Evolutionary conservation across 1,139 yeast species (phyloP).

Genomic region (Lodderomyces theae): DNA sequence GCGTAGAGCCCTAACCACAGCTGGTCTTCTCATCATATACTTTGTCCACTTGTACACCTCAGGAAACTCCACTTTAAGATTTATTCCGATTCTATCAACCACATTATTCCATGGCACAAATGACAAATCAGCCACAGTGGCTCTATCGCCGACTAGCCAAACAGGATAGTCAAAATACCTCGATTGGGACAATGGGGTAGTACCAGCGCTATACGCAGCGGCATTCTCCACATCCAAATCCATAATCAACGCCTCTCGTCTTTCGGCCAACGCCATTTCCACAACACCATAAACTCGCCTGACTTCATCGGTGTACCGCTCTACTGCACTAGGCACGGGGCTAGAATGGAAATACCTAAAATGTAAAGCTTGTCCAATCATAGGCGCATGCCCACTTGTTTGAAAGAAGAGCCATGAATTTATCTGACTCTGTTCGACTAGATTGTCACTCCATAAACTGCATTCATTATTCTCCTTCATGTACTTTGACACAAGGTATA

Average conservation of each 20-base stretch:
- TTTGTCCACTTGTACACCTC: constrained; percentile 97
- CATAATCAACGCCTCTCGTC: constrained; percentile 87
- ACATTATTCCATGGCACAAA: constrained; percentile 98
- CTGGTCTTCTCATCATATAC: constrained; percentile 86
- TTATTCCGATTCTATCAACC: constrained; percentile 88
- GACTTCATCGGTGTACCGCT: constrained; percentile 89
- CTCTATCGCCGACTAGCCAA: constrained; percentile 90
- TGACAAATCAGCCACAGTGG: constrained; percentile 87
- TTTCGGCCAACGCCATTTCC: constrained; percentile 93
- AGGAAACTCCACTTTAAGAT: constrained; percentile 83
- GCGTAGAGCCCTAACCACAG: constrained; percentile 72
- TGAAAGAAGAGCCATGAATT: constrained; percentile 91
- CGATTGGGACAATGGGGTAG: constrained; percentile 82
- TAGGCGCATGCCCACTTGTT: constrained; percentile 95
- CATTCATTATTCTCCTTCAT: constrained; percentile 62
- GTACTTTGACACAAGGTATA: constrained; percentile 69
- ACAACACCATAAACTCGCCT: constrained; percentile 91
- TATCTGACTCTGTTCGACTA: constrained; percentile 82
- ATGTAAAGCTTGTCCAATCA: constrained; percentile 96
- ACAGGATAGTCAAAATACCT: constrained; percentile 90
- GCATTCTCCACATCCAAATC: constrained; percentile 86
- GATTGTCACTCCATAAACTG: constrained; percentile 75
- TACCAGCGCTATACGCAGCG: constrained; percentile 85
- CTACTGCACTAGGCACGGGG: constrained; percentile 85
- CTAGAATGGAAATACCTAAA: constrained; percentile 88